Evolutionary conservation across 768 basidiomycete genomes (phyloP).

Genomic region (Trichaptum fuscoviolaceum): DNA sequence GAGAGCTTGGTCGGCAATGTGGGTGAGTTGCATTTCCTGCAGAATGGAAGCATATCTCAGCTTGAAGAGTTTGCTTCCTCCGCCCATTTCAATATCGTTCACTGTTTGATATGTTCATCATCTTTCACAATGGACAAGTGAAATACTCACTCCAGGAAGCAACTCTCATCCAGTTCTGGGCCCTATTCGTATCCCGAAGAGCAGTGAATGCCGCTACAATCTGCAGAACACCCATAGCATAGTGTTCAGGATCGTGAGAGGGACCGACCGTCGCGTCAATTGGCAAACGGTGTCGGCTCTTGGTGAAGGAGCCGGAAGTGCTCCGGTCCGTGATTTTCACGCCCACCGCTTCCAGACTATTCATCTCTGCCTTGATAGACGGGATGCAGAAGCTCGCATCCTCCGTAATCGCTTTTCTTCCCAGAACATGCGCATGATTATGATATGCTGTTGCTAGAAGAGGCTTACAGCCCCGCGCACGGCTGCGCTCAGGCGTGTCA

Average conservation of each 20-base stretch:
- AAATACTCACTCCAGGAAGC: neutral
- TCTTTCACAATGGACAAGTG: neutral
- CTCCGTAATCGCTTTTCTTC: neutral
- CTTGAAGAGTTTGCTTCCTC: conserved; percentile 1
- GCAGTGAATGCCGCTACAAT: neutral
- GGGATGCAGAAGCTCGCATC: neutral
- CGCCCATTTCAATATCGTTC: neutral
- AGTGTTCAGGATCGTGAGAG: neutral
- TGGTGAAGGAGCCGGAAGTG: neutral
- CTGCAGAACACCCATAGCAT: neutral
- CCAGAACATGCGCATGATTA: neutral
- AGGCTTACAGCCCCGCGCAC: neutral
- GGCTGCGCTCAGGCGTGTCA: neutral
- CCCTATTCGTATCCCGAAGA: neutral
- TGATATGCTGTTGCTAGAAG: neutral
- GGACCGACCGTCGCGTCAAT: neutral
- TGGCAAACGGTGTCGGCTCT: neutral
- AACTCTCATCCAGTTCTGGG: neutral
- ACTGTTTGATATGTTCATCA: neutral
- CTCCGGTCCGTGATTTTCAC: neutral
- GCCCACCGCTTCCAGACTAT: neutral
- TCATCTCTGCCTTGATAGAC: neutral
- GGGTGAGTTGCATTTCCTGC: neutral
- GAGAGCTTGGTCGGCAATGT: neutral
- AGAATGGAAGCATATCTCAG: neutral